Evolutionary conservation across 805 yeast genomes (phyloP), one percentile per base, ranked within the genome.

Genomic region (Candida wancherniae): DNA sequence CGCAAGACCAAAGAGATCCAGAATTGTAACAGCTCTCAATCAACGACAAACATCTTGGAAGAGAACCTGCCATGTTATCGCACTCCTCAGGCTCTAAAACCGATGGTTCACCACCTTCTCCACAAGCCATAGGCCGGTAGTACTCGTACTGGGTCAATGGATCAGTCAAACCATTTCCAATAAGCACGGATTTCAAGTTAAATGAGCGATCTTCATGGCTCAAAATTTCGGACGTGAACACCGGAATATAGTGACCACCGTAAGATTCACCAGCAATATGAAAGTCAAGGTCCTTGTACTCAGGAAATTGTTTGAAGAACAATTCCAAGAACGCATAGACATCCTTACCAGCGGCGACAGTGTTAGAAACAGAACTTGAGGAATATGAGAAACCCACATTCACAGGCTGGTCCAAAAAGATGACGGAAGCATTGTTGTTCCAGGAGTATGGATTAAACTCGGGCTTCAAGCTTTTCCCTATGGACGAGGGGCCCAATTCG

Each of bases 191-290:
- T 9, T 40, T 39, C 28, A 45, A 37, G 37, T 45, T 32, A 36
- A 44, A 42, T 14, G 39, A 28, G 21, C 48, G 45, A 21, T 42
- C 44, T 15, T 72, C 67, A 49, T 83, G 85, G 22, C 73, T 64
- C 47, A 84, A 62, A 47, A 87, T 85, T 57, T 85, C 94, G 36
- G 74, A 56, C 6, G 94, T 94, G 59, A 87, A 84, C 7, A 73
- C 84, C 13, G 98, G 98, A 44, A 88, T 83, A 61, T 90, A 88
- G 53, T 86, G 94, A 29, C 97, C 96, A 12, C 90, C 96, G 51
- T 88, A 87, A 6, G 94, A 82, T 55, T 87, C 96, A 45, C 96
- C 96, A 25, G 95, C 81, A 54, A 87, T 83, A 58, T 86, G 95
- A 73, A 87, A 82, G 33, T 44, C 46, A 25, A 69, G 57, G 19